Evolutionary conservation across 179 eudicot genomes (phyloP).

Genomic region (Carnegiea gigantea): DNA sequence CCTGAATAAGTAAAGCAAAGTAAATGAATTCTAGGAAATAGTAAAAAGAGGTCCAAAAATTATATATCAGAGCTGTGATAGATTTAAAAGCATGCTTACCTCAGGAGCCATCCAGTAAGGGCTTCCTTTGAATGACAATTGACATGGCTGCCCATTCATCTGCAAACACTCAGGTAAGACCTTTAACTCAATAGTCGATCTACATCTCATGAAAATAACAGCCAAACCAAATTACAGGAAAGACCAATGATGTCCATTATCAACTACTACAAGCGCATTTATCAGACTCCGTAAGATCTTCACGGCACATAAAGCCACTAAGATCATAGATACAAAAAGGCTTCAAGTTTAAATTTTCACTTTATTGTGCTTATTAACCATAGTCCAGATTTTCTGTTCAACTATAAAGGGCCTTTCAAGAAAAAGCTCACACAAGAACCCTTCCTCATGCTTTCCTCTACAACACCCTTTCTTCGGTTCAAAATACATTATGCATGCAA

Average conservation of each 20-base stretch:
- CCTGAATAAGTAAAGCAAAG: conserved; percentile 30
- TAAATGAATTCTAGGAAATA: background rate
- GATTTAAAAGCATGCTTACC: conserved; percentile 37
- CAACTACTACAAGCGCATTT: background rate
- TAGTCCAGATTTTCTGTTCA: background rate
- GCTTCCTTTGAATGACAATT: conserved; percentile 74
- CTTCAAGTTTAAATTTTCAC: background rate
- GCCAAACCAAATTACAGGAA: background rate
- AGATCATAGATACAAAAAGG: background rate
- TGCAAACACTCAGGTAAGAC: conserved; percentile 21
- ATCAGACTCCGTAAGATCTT: background rate
- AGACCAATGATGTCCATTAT: background rate
- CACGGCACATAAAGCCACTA: background rate
- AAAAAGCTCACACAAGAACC: background rate
- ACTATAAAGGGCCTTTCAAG: background rate
- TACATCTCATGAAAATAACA: background rate
- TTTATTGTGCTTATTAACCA: too few relatives aligned
- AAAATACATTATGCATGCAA: too few relatives aligned
- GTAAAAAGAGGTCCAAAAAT: background rate
- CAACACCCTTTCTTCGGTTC: too few relatives aligned
- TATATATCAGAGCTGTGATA: background rate
- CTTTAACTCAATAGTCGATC: background rate
- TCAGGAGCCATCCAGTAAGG: conserved; percentile 93
- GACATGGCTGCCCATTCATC: conserved; percentile 72
- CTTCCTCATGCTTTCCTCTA: background rate